phyloP scores from a whole-genome alignment of 2,329 filamentous ascomycete genomes.

The Cryphonectria nitschkei region DNA sequence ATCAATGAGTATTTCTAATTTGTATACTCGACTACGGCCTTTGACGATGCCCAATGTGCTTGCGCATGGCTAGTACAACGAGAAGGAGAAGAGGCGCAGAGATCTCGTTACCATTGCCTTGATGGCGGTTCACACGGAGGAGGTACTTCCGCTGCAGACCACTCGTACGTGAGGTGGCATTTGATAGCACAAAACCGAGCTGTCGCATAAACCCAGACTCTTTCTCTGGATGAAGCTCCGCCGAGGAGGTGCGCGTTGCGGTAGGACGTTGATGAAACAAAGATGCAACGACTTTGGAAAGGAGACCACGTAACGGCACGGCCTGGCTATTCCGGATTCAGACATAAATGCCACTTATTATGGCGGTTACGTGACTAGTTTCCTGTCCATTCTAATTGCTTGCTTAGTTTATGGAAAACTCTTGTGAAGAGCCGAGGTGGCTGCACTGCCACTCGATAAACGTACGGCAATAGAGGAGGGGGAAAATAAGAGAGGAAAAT shows the following conservation, averaged over 20 bases:
- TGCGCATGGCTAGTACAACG: too few relatives aligned
- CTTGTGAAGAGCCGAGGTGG: neutral
- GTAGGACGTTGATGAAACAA: slow-evolving; percentile 18
- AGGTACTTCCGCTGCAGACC: neutral
- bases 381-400: neutral
- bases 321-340: slow-evolving; percentile 1
- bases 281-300: slow-evolving; percentile 11
- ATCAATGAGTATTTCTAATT: too few relatives aligned
- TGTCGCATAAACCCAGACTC: neutral
- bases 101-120: neutral
- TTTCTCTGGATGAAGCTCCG: neutral
- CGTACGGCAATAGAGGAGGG: too few relatives aligned
- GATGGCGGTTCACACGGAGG: neutral
- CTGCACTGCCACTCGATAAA: slow-evolving; percentile 12
- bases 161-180: neutral
- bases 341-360: neutral
- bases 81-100: too few relatives aligned
- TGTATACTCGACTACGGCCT: too few relatives aligned
- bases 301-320: neutral
- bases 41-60: too few relatives aligned
- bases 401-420: too few relatives aligned
- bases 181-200: neutral
- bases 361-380: neutral
- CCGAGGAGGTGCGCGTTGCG: neutral
- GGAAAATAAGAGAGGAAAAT: neutral